Conservation (phyloP, 768 basidiomycete genomes). For the Rhodotorula kratochvilovae region DNA sequence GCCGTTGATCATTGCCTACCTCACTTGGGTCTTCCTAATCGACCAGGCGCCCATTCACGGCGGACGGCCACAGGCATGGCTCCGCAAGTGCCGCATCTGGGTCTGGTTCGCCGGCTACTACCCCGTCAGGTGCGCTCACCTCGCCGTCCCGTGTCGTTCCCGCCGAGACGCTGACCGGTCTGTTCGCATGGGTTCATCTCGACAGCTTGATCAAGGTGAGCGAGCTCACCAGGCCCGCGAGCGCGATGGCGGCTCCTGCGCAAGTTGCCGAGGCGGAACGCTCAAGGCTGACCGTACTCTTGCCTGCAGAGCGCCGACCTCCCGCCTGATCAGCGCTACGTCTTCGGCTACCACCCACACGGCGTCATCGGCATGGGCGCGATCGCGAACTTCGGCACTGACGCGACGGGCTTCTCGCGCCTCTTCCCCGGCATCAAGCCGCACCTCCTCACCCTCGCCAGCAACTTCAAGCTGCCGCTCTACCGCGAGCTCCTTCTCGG, state of each 20-base stretch:
- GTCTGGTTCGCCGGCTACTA: slow-evolving; percentile 33
- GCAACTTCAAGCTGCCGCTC: slow-evolving; percentile 86
- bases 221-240: not conserved
- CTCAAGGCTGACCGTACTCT: not conserved
- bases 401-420: slow-evolving; percentile 85
- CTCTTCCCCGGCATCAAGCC: slow-evolving; percentile 87
- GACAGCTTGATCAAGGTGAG: slow-evolving; percentile 52
- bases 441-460: slow-evolving; percentile 77
- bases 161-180: not conserved
- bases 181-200: too few species aligned
- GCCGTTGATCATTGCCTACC: slow-evolving; percentile 73
- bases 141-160: not conserved
- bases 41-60: slow-evolving; percentile 72
- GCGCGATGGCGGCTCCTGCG: too few species aligned
- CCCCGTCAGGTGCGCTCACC: slow-evolving; percentile 38
- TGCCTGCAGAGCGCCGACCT: slow-evolving; percentile 73
- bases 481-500: slow-evolving; percentile 74
- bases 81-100: slow-evolving; percentile 69
- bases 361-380: slow-evolving; percentile 96
- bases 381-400: slow-evolving; percentile 89
- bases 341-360: slow-evolving; percentile 98
- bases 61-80: slow-evolving; percentile 68
- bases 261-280: too few species aligned
- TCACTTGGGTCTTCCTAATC: slow-evolving; percentile 69
- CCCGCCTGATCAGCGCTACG: slow-evolving; percentile 83